Conservation (phyloP, 1,139 yeast genomes). For the Candida dubliniensis region DNA sequence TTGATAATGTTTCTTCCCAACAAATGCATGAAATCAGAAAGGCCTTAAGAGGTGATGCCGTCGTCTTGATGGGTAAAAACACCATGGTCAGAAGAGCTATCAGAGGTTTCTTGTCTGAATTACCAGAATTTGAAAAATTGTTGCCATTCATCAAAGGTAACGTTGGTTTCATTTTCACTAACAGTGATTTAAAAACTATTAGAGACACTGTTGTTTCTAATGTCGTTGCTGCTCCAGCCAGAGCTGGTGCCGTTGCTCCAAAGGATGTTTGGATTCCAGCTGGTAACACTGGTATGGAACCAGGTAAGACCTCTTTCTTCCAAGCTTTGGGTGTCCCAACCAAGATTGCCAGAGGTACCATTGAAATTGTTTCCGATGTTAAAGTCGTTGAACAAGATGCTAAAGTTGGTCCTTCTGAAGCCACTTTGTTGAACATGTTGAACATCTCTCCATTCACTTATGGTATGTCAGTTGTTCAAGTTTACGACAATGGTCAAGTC, state of each 20-base stretch:
- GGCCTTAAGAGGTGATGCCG: constrained; percentile 92
- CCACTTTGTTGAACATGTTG: constrained; percentile 97
- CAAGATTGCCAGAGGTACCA: constrained; percentile 99
- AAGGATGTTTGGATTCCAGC: constrained; percentile 97
- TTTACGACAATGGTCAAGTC: constrained; percentile 97
- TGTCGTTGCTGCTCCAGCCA: constrained; percentile 99
- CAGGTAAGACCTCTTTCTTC: constrained; percentile 99
- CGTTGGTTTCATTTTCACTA: constrained; percentile 99
- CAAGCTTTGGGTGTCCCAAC: constrained; percentile 99
- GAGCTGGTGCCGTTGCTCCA: constrained; percentile 99
- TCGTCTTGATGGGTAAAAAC: constrained; percentile 99
- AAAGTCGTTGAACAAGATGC: constrained; percentile 84
- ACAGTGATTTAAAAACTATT: constrained; percentile 85
- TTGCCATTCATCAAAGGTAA: constrained; percentile 95
- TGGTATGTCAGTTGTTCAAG: constrained; percentile 96
- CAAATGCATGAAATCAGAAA: constrained; percentile 99
- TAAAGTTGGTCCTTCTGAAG: constrained; percentile 99
- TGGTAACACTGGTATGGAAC: constrained; percentile 99
- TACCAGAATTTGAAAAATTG: constrained; percentile 94
- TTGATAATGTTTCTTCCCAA: constrained; percentile 99
- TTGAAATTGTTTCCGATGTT: constrained; percentile 97
- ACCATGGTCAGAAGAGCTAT: constrained; percentile 99
- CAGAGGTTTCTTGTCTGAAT: constrained; percentile 90
- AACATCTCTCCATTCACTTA: constrained; percentile 99
- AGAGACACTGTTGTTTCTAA: constrained; percentile 85